Evolutionary conservation across 176 grass and related monocot genomes (phyloP).

Genomic region (Saccharum officinarum): DNA sequence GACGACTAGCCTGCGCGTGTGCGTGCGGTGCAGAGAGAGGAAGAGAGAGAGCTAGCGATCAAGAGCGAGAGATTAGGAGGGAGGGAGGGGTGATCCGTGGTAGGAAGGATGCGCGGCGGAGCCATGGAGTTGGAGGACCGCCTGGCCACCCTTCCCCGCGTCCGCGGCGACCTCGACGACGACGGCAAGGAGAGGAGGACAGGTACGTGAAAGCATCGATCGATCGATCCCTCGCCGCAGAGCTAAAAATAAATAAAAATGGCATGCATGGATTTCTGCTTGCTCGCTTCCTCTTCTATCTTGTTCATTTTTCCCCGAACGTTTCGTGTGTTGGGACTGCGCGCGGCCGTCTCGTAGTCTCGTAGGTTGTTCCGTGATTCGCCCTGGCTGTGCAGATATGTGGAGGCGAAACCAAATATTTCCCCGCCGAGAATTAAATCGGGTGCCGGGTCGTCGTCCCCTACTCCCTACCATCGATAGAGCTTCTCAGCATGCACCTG

Average conservation of each 20-base stretch:
- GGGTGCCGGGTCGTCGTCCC: neutral
- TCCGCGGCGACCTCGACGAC: constrained; percentile 49
- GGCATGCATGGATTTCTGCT: neutral
- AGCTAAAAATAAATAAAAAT: neutral
- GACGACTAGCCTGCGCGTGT: neutral
- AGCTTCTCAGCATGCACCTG: neutral
- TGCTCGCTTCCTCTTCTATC: too few relatives aligned
- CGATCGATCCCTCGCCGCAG: neutral
- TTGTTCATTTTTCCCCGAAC: too few relatives aligned
- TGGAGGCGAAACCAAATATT: neutral
- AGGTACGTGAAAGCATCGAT: constrained; percentile 16
- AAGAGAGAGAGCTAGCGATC: too few relatives aligned
- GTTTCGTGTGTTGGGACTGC: neutral
- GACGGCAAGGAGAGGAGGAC: constrained; percentile 58
- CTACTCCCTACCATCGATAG: neutral
- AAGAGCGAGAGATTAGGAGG: neutral
- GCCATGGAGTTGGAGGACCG: constrained; percentile 30
- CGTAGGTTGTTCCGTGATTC: neutral
- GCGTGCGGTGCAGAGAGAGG: neutral
- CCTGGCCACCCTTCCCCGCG: constrained; percentile 24
- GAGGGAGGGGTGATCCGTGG: neutral
- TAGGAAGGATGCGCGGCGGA: neutral
- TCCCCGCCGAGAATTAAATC: neutral
- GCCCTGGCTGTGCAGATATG: neutral
- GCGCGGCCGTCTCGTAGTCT: too few relatives aligned